Conservation (phyloP, 768 basidiomycete species). For the Termitomyces sp. region DNA sequence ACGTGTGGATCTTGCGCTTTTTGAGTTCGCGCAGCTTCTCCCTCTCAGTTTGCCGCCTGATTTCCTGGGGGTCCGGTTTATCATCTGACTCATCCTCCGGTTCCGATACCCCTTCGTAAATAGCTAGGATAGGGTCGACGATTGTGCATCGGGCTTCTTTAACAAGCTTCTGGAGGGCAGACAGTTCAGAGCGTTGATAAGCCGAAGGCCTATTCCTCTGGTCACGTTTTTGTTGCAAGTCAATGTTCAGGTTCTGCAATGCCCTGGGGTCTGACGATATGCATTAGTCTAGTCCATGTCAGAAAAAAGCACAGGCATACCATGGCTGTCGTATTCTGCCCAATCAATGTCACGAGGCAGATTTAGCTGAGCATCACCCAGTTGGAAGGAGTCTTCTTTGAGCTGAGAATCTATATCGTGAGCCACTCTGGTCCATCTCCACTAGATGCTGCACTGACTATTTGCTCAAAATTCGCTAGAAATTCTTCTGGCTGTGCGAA, state of each 20-base stretch:
- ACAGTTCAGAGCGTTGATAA: conserved; percentile 15
- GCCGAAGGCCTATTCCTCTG: conserved; percentile 18
- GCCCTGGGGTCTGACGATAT: conserved; percentile 47
- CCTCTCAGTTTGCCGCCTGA: conserved; percentile 41
- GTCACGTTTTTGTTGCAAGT: conserved; percentile 30
- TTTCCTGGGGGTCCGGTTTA: conserved; percentile 36
- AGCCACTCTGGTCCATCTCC: neutral
- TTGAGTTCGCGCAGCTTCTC: conserved; percentile 57
- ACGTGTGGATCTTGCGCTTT: conserved; percentile 40
- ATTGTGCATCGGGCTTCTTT: conserved; percentile 42
- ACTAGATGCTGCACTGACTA: conserved; percentile 25
- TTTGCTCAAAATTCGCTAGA: conserved; percentile 25
- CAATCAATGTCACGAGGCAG: conserved; percentile 58
- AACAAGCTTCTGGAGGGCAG: conserved; percentile 19
- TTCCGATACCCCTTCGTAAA: conserved; percentile 29
- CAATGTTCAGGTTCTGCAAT: conserved; percentile 44
- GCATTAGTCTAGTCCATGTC: neutral
- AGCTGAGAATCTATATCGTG: conserved; percentile 3
- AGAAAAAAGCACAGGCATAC: conserved; percentile 33
- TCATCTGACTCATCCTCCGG: conserved; percentile 37
- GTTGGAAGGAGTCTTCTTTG: conserved; percentile 18
- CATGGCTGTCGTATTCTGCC: conserved; percentile 53
- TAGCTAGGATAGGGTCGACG: conserved; percentile 45
- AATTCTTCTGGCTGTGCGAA: conserved; percentile 32
- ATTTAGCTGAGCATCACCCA: conserved; percentile 43